These are phyloP conservation scores for Abelmoschus esculentus DNA, from an alignment of 345 rosid species.

Conservation along the genomic window DNA sequence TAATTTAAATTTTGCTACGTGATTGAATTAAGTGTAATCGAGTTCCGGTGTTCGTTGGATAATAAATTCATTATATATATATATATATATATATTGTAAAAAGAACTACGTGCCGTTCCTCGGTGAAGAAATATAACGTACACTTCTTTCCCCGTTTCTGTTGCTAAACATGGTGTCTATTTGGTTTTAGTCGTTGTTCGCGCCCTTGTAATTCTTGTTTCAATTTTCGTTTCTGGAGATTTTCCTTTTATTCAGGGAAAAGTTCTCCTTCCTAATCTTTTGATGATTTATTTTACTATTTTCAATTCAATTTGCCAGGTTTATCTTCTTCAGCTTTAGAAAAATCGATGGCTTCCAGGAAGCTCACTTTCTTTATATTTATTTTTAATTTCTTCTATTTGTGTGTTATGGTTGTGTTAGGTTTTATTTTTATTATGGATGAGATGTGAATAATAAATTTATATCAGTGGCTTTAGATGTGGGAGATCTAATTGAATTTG, in stretches of 20 bases:
- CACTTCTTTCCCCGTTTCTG: neutral
- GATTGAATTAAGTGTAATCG: neutral
- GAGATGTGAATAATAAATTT: neutral
- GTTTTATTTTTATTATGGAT: neutral
- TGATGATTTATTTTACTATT: neutral
- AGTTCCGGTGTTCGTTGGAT: neutral
- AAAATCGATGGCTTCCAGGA: neutral
- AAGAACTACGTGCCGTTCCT: neutral
- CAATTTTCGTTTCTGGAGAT: neutral
- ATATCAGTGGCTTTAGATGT: neutral
- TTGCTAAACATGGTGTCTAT: neutral
- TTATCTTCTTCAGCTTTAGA: neutral
- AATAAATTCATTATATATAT: neutral
- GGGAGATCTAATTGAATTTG: constrained; percentile 1
- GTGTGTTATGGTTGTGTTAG: neutral
- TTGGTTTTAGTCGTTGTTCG: neutral
- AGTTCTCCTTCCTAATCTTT: neutral
- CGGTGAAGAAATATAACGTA: neutral
- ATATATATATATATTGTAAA: too few relatives aligned
- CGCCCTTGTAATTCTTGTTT: neutral
- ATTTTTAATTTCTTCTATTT: neutral
- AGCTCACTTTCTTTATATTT: too few relatives aligned
- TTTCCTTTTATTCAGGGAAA: neutral
- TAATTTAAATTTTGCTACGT: neutral
- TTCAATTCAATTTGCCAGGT: neutral